Base-by-base conservation (phyloP, 495 filamentous ascomycete species). In the Podospora conica region DNA sequence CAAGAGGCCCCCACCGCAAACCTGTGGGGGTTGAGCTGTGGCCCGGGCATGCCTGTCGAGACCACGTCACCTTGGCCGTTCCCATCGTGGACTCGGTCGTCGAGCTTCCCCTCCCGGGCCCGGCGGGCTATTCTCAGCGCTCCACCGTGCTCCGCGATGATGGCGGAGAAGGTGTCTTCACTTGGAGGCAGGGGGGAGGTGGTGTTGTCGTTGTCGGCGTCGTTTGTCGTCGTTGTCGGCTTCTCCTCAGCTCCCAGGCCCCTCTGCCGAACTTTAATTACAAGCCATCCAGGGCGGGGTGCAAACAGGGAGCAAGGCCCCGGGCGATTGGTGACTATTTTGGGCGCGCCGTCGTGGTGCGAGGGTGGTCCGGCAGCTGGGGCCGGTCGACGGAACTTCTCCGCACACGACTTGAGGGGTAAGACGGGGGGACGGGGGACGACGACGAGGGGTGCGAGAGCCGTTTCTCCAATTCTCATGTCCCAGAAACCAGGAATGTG, bases 301-400 rank as follows among this genome's bases (percentile, higher is more conserved):
- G 25, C 25, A 21, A 31, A 21, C 20, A 55, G 63, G 62, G 63
- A 23, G 55, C 15, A 20, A 21, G n/a, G 54, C 9, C 29, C n/a
- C 20, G 63, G 24, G 53, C 24, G 21, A 64, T 64, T 64, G 63
- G 63, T 48, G 54, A 55, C 63, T 64, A 64, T 64, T 64, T 64
- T 64, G 25, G 58, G 63, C 12, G 33, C 63, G 58, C 63, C 33
- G 24, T 64, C 61, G 53, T 27, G 25, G 48, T 63, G 25, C 61
- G 25, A 63, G 48, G 40, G 48, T 56, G 53, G 48, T 33, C 54
- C 61, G 53, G 61, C 48, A 63, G 61, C 61, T 27, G 61, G 53
- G 22, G 61, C 61, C 61, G 63, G 57, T 58, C 29, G 28, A 64
- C 55, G 63, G 63, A 56, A 64, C 28, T 53, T 29, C 63, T 64